These are phyloP conservation scores for Cenchrus americanus DNA, from an alignment of 176 grass and related monocot species.

Conservation along the genomic window DNA sequence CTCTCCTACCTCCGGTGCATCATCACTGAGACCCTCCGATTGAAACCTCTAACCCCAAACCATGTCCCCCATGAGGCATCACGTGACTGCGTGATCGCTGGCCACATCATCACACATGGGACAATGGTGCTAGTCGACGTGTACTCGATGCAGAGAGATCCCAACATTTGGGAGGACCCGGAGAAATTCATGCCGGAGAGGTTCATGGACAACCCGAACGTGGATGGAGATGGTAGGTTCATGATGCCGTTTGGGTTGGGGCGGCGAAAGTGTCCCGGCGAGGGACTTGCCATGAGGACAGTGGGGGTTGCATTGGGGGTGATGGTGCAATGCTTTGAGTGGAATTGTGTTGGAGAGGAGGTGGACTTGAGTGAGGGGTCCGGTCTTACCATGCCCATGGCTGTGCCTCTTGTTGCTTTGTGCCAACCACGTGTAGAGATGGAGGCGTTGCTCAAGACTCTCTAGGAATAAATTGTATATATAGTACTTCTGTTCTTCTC, in stretches of 20 bases:
- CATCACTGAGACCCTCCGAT: conserved; percentile 49
- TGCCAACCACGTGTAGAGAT: conserved; percentile 42
- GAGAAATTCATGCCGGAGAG: conserved; percentile 39
- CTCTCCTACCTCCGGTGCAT: conserved; percentile 56
- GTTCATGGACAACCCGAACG: conserved; percentile 3
- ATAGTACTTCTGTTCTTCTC: too few species aligned
- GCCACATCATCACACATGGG: not conserved
- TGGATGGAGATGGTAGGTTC: not conserved
- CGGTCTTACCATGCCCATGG: conserved; percentile 77
- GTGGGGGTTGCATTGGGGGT: conserved; percentile 41
- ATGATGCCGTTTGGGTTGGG: conserved; percentile 69
- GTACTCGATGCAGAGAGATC: conserved; percentile 58
- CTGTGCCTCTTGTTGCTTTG: conserved; percentile 33
- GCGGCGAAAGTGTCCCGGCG: conserved; percentile 53
- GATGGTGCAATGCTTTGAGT: conserved; percentile 63
- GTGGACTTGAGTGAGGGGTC: conserved; percentile 66
- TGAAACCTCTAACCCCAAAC: conserved; percentile 36
- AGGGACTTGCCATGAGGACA: conserved; percentile 38
- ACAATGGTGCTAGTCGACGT: conserved; percentile 49
- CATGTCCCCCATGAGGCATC: conserved; percentile 41
- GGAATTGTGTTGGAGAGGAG: conserved; percentile 22
- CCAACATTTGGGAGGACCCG: conserved; percentile 12
- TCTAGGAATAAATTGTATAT: not conserved
- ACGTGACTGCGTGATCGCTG: not conserved
- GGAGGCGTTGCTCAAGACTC: not conserved